Conservation (phyloP, 1,139 yeast genomes). For the Blastobotrys illinoisensis region DNA sequence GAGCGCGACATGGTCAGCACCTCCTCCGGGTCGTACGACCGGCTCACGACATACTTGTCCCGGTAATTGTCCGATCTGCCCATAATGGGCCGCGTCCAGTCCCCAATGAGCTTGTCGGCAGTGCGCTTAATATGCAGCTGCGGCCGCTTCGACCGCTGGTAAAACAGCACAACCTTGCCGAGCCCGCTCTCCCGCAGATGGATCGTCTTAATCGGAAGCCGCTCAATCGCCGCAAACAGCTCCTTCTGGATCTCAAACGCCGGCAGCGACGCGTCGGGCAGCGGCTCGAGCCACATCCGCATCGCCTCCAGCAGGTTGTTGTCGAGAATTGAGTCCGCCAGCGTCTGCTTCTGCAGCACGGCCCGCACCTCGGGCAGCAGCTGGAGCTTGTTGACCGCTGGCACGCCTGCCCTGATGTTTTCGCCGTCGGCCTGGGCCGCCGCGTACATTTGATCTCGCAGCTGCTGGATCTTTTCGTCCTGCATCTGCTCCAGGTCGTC, state of each 20-base stretch:
- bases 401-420: conserved; percentile 55
- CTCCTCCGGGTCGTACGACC: conserved; percentile 57
- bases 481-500: conserved; percentile 93
- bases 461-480: conserved; percentile 77
- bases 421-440: conserved; percentile 93
- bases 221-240: conserved; percentile 64
- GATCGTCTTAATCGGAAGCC: conserved; percentile 88
- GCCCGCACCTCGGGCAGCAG: conserved; percentile 73
- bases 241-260: conserved; percentile 94
- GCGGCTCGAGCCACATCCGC: conserved; percentile 94
- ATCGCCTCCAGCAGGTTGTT: conserved; percentile 91
- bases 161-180: conserved; percentile 90
- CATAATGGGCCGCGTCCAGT: conserved; percentile 98
- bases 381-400: conserved; percentile 83
- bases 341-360: conserved; percentile 71
- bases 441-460: conserved; percentile 86
- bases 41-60: conserved; percentile 71
- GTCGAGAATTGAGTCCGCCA: conserved; percentile 87
- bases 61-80: conserved; percentile 93
- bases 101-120: conserved; percentile 88
- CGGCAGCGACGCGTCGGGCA: conserved; percentile 96
- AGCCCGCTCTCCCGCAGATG: conserved; percentile 92
- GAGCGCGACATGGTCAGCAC: conserved; percentile 17
- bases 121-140: conserved; percentile 79
- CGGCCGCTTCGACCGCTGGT: conserved; percentile 85